Evolutionary conservation across 306 rosid genomes (phyloP).

Genomic region (Casuarina equisetifolia): DNA sequence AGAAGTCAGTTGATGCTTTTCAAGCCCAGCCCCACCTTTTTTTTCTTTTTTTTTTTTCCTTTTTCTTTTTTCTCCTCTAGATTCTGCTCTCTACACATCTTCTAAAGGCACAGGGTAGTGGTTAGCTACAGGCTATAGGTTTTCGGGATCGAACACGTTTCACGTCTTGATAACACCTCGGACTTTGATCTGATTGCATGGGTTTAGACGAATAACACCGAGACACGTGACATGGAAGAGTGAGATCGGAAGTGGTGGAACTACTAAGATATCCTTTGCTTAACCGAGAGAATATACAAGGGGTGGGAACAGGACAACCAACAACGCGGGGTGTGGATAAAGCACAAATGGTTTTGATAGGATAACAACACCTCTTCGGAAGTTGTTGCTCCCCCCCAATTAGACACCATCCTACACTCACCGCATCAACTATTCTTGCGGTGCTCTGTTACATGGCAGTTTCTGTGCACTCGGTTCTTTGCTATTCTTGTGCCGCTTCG

Average conservation of each 20-base stretch:
- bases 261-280: conserved; percentile 21
- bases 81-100: background rate
- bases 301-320: background rate
- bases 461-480: background rate
- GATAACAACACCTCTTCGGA: background rate
- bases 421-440: background rate
- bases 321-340: background rate
- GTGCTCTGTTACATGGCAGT: background rate
- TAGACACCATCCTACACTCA: background rate
- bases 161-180: background rate
- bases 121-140: background rate
- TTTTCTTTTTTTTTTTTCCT: too few species aligned
- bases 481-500: background rate
- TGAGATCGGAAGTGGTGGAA: background rate
- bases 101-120: background rate
- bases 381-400: conserved; percentile 1
- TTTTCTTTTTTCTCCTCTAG: background rate
- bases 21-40: background rate
- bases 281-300: conserved; percentile 8
- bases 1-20: background rate
- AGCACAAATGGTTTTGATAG: background rate
- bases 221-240: background rate
- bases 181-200: background rate
- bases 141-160: background rate
- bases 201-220: background rate